These are phyloP conservation scores for Aureobasidium sp. DNA, from an alignment of 2,329 filamentous ascomycete genomes.

Conservation along the genomic window DNA sequence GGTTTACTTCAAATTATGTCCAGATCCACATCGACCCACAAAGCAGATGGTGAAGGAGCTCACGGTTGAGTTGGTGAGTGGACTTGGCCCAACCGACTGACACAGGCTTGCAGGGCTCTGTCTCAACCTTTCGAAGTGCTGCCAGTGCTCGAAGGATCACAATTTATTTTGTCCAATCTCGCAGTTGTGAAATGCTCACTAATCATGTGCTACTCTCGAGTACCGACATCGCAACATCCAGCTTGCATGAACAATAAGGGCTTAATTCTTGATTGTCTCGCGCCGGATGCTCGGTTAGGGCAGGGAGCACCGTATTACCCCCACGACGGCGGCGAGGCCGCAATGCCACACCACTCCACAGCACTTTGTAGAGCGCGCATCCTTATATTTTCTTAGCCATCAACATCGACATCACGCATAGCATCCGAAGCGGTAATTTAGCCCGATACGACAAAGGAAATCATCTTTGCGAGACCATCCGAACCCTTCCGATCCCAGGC, in stretches of 20 bases:
- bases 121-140: background rate
- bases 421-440: background rate
- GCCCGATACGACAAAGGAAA: background rate
- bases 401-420: background rate
- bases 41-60: background rate
- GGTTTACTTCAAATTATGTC: background rate
- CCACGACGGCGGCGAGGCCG: background rate
- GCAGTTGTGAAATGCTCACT: background rate
- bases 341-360: background rate
- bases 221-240: background rate
- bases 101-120: background rate
- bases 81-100: background rate
- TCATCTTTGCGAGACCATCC: background rate
- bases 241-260: background rate
- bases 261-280: background rate
- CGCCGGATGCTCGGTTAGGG: background rate
- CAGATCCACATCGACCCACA: constrained; percentile 6
- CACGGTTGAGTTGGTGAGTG: background rate
- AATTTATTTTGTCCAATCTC: background rate
- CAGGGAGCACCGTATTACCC: background rate
- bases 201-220: background rate
- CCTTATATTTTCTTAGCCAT: background rate
- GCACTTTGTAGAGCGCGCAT: background rate
- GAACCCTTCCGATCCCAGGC: background rate
- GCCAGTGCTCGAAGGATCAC: background rate